Evolutionary conservation across 768 basidiomycete genomes (phyloP).

Genomic region (Hysterangium stoloniferum): DNA sequence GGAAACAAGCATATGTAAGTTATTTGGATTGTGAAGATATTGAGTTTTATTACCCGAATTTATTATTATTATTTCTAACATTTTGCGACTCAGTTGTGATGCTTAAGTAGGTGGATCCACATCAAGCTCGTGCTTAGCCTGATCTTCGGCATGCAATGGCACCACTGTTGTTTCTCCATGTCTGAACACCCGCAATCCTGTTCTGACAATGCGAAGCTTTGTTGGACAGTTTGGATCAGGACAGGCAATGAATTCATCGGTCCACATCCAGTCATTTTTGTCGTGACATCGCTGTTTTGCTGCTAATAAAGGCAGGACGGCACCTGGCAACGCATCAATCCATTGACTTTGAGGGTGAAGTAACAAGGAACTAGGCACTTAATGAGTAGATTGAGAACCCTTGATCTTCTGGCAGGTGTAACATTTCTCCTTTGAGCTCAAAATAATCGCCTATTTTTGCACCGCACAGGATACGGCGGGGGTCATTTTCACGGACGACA

Average conservation of each 20-base stretch:
- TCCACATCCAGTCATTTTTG: slow-evolving; percentile 59
- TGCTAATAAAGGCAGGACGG: slow-evolving; percentile 58
- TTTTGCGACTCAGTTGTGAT: too few species aligned
- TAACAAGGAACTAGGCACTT: slow-evolving; percentile 25
- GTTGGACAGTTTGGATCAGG: slow-evolving; percentile 62
- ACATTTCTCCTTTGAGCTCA: slow-evolving; percentile 54
- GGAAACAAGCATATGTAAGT: too few species aligned
- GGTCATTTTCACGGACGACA: slow-evolving; percentile 45
- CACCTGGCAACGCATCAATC: slow-evolving; percentile 27
- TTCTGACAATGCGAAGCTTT: slow-evolving; percentile 42
- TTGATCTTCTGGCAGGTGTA: slow-evolving; percentile 51
- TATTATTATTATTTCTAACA: too few species aligned
- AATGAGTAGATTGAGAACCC: slow-evolving; percentile 66
- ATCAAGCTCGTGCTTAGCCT: too few species aligned
- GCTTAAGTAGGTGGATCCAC: too few species aligned
- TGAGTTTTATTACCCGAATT: too few species aligned
- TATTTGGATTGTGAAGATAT: too few species aligned
- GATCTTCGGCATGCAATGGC: slow-evolving; percentile 23
- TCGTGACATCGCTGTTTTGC: slow-evolving; percentile 55
- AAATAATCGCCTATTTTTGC: slow-evolving; percentile 60
- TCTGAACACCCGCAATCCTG: slow-evolving; percentile 43
- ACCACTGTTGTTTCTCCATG: slow-evolving; percentile 49
- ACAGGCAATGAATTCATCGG: slow-evolving; percentile 56
- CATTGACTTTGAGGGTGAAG: not conserved
- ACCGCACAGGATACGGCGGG: slow-evolving; percentile 46